phyloP scores from a whole-genome alignment of 2,329 filamentous ascomycete species.

The Thielaviopsis populi region DNA sequence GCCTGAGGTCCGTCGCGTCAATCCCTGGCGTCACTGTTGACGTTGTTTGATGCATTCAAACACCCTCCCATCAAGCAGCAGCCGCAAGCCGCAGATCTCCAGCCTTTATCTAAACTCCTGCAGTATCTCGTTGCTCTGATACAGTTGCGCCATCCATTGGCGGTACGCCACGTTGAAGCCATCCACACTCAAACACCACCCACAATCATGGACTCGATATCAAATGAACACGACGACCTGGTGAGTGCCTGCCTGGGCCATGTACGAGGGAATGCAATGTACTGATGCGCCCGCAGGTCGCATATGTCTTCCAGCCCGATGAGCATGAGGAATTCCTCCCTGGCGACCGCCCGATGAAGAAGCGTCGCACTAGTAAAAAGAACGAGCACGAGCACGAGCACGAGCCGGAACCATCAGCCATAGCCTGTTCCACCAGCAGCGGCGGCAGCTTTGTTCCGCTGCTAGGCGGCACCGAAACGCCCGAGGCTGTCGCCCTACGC shows the following conservation, averaged over 20 bases:
- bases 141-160: not conserved
- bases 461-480: conserved; percentile 38
- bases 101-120: not conserved
- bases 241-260: conserved; percentile 2
- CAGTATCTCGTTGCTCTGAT: no score
- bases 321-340: conserved; percentile 24
- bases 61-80: not conserved
- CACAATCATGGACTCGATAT: conserved; percentile 11
- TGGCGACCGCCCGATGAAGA: conserved; percentile 36
- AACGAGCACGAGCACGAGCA: conserved; percentile 17
- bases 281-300: conserved; percentile 31
- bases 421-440: conserved; percentile 17
- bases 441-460: conserved; percentile 33
- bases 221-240: conserved; percentile 16
- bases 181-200: not conserved
- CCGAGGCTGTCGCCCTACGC: conserved; percentile 36
- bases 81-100: no score
- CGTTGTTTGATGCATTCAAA: not conserved
- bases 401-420: conserved; percentile 7
- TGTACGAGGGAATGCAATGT: not conserved
- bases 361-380: conserved; percentile 37
- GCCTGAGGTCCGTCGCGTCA: not conserved
- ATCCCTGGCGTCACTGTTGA: not conserved
- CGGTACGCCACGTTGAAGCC: not conserved
- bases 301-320: conserved; percentile 46